A percentile compares a stretch with the other conserved stretches of the same genome.
Conservation (phyloP, 2,329 filamentous ascomycete genomes). For the Chaetoscypha palmicola region DNA sequence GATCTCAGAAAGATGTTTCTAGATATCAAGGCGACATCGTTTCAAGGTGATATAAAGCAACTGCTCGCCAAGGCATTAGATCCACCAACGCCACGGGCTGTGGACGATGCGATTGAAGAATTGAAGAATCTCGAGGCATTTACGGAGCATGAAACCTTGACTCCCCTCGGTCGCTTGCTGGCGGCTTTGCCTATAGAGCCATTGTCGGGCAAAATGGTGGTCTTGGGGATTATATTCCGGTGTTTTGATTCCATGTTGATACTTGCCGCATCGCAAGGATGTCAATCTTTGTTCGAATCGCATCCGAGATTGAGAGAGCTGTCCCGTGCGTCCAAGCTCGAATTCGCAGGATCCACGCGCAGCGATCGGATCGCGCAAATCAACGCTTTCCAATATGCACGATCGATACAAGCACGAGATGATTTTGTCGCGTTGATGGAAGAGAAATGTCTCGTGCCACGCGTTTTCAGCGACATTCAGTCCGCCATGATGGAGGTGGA, state of each 20-base stretch:
- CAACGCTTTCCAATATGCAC: slow-evolving; percentile 38
- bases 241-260: slow-evolving; percentile 83
- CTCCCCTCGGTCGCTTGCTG: slow-evolving; percentile 80
- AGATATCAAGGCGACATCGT: slow-evolving; percentile 92
- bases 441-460: slow-evolving; percentile 24
- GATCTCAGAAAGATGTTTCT: slow-evolving; percentile 88
- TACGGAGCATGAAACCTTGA: slow-evolving; percentile 68
- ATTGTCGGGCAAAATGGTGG: slow-evolving; percentile 83
- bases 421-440: slow-evolving; percentile 11
- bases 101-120: slow-evolving; percentile 72
- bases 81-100: slow-evolving; percentile 71
- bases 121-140: slow-evolving; percentile 82
- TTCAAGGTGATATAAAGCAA: slow-evolving; percentile 61
- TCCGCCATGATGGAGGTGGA: neutral
- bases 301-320: slow-evolving; percentile 60
- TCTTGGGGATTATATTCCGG: slow-evolving; percentile 86
- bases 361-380: slow-evolving; percentile 37
- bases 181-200: slow-evolving; percentile 87
- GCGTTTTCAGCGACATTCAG: neutral
- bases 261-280: slow-evolving; percentile 78
- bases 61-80: slow-evolving; percentile 83
- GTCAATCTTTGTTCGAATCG: slow-evolving; percentile 70
- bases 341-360: slow-evolving; percentile 50
- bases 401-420: slow-evolving; percentile 22
- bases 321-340: slow-evolving; percentile 63